Evolutionary conservation across 2,329 filamentous ascomycete species (phyloP).

Genomic region (Cordyceps pruinosa): DNA sequence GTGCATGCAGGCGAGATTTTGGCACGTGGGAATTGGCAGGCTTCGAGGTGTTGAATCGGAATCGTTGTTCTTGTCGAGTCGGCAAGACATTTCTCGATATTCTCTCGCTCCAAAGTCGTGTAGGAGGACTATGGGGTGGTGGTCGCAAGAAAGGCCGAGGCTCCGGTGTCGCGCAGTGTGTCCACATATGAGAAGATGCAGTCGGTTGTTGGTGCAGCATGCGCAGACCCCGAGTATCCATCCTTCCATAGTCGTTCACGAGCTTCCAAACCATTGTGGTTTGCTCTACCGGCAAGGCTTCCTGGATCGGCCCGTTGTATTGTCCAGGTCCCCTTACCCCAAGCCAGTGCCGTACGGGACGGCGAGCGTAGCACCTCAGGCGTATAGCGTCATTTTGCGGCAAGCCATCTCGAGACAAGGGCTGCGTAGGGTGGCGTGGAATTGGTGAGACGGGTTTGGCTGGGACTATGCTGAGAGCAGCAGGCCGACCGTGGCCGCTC

Average conservation of each 20-base stretch:
- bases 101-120: background rate
- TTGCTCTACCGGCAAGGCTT: background rate
- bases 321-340: constrained; percentile 8
- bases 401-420: background rate
- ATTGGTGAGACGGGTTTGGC: background rate
- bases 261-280: background rate
- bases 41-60: background rate
- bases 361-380: background rate
- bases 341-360: background rate
- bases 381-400: background rate
- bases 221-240: background rate
- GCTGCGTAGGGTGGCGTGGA: background rate
- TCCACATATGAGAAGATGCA: background rate
- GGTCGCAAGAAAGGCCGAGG: background rate
- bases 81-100: background rate
- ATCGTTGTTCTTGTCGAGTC: background rate
- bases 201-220: background rate
- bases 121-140: background rate
- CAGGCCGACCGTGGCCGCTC: background rate
- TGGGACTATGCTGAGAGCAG: background rate
- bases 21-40: constrained; percentile 6
- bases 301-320: constrained; percentile 10
- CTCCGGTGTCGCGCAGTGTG: constrained; percentile 1
- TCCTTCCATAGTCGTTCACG: background rate
- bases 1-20: background rate